phyloP scores from a whole-genome alignment of 352 stramenopile species.

The Plasmopara muralis region DNA sequence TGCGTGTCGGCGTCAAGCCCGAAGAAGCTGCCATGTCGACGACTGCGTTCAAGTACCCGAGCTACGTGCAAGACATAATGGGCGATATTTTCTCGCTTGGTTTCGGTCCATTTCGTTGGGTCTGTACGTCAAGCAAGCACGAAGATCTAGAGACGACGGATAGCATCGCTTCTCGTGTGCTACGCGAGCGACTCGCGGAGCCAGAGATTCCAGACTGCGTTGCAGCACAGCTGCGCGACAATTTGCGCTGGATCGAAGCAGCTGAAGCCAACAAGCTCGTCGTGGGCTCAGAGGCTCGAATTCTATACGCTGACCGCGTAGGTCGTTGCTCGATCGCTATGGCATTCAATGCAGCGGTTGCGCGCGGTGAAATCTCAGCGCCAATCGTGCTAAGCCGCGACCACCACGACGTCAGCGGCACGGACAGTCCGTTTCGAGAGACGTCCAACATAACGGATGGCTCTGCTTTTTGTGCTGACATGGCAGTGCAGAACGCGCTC shows the following conservation, averaged over 20 bases:
- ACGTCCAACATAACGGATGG: conserved; percentile 86
- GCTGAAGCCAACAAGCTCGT: conserved; percentile 82
- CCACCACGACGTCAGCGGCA: conserved; percentile 87
- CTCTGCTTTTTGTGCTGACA: conserved; percentile 82
- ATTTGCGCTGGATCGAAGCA: conserved; percentile 22
- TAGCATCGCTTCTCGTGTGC: conserved; percentile 58
- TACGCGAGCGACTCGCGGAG: conserved; percentile 55
- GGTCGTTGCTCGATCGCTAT: conserved; percentile 30
- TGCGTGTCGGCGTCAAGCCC: conserved; percentile 31
- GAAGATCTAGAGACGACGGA: conserved; percentile 76
- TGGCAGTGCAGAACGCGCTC: conserved; percentile 88
- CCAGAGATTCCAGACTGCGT: conserved; percentile 43
- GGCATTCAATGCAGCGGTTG: no score
- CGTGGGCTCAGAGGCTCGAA: conserved; percentile 83
- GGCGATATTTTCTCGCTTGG: conserved; percentile 88
- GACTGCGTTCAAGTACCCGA: conserved; percentile 81
- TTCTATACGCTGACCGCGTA: conserved; percentile 81
- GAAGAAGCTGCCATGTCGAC: conserved; percentile 60
- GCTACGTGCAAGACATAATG: conserved; percentile 88
- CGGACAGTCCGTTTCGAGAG: conserved; percentile 85
- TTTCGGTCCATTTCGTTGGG: conserved; percentile 87
- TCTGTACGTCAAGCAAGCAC: conserved; percentile 65
- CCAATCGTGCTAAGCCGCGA: conserved; percentile 81
- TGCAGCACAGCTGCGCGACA: conserved; percentile 43
- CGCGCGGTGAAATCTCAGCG: conserved; percentile 41